These are phyloP conservation scores for Catharanthus roseus DNA, from an alignment of 257 asterid genomes.

Conservation along the genomic window DNA sequence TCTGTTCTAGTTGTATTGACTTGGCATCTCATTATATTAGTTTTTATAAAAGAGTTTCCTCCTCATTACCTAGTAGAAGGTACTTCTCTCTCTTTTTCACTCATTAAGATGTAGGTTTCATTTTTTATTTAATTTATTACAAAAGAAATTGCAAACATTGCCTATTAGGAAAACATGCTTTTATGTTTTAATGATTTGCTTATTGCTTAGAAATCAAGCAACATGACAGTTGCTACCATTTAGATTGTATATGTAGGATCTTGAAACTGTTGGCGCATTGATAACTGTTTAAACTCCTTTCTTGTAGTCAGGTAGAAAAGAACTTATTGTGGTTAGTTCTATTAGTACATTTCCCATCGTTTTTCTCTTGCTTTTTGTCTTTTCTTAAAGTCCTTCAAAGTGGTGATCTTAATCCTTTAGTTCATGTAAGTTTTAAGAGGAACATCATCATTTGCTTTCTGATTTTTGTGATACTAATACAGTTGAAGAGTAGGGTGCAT, in stretches of 20 bases:
- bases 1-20: neutral
- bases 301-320: neutral
- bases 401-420: neutral
- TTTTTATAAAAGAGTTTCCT: neutral
- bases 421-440: neutral
- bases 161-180: neutral
- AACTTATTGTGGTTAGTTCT: neutral
- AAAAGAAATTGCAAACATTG: neutral
- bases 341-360: neutral
- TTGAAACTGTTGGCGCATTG: too few species aligned
- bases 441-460: neutral
- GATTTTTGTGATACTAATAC: constrained; percentile 15
- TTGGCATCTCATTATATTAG: neutral
- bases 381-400: neutral
- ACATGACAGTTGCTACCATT: neutral
- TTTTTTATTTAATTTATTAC: neutral
- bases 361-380: neutral
- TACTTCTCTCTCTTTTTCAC: neutral
- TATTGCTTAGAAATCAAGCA: neutral
- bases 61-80: neutral
- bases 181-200: neutral
- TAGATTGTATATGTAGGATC: too few species aligned
- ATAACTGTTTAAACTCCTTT: neutral
- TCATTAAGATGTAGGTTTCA: neutral
- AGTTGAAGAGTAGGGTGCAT: constrained; percentile 70